These are phyloP conservation scores for Dissophora ornata DNA, from an alignment of 192 early-diverging fungal genomes.

Conservation along the genomic window DNA sequence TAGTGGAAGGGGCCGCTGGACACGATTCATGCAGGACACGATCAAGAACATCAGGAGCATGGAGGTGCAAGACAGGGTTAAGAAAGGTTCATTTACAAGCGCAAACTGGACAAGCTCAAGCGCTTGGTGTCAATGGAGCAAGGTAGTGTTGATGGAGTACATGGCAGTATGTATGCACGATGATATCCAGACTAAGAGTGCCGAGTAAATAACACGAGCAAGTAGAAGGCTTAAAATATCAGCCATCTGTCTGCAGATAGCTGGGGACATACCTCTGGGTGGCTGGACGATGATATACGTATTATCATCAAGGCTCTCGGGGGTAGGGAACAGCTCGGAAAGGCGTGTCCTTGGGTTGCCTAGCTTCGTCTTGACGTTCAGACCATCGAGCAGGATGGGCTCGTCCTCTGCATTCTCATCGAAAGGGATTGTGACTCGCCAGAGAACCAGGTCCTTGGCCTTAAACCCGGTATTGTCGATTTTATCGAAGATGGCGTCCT, in stretches of 20 bases:
- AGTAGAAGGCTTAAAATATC: too few species aligned
- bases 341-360: neutral
- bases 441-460: constrained; percentile 10
- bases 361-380: constrained; percentile 4
- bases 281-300: constrained; percentile 19
- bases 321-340: constrained; percentile 6
- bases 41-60: too few species aligned
- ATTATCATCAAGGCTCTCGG: neutral
- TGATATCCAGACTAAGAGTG: too few species aligned
- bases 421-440: constrained; percentile 4
- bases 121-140: too few species aligned
- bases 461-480: neutral
- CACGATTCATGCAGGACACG: too few species aligned
- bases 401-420: neutral
- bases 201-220: too few species aligned
- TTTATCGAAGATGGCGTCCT: constrained; percentile 11
- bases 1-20: too few species aligned
- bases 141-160: too few species aligned
- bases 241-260: neutral
- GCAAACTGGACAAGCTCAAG: too few species aligned
- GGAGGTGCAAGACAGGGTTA: too few species aligned
- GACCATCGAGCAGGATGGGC: neutral
- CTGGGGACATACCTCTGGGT: constrained; percentile 8
- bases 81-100: too few species aligned
- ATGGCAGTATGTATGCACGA: too few species aligned